Evolutionary conservation across 2,329 filamentous ascomycete species (phyloP).

Genomic region (Venturia nashicola): DNA sequence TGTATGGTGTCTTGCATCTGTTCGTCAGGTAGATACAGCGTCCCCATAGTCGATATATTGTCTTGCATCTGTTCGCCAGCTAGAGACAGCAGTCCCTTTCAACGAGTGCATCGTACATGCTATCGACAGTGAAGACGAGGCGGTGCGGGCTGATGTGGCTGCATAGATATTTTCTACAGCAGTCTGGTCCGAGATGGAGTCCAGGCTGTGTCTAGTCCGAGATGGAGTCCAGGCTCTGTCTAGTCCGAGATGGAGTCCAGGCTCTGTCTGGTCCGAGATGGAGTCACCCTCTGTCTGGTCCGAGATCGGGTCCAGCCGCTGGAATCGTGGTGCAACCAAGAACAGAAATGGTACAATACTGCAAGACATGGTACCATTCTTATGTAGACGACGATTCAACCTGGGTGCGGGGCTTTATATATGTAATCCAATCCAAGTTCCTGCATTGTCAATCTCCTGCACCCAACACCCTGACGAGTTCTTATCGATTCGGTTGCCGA

Average conservation of each 20-base stretch:
- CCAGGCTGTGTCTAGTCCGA: too few relatives aligned
- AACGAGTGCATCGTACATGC: not conserved
- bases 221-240: too few relatives aligned
- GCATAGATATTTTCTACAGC: not conserved
- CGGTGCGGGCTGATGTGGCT: not conserved
- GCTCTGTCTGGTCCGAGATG: too few relatives aligned
- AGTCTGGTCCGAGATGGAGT: not conserved
- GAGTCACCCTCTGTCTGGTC: too few relatives aligned
- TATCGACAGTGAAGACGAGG: not conserved
- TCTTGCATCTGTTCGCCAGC: not conserved
- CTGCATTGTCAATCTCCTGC: not conserved
- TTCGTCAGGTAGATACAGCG: too few relatives aligned
- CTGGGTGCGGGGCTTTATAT: not conserved
- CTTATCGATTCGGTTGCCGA: not conserved
- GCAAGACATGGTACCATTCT: not conserved
- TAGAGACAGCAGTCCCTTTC: not conserved
- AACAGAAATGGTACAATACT: not conserved
- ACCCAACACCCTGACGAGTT: not conserved
- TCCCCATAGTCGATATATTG: not conserved
- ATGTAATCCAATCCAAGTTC: not conserved
- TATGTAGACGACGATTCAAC: not conserved
- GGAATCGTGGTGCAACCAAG: not conserved
- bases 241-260: too few relatives aligned
- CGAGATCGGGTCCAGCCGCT: not conserved
- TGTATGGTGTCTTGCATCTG: too few relatives aligned